Base-by-base conservation (phyloP, 192 early-diverging fungal genomes). In the Paraglomus occultum region DNA sequence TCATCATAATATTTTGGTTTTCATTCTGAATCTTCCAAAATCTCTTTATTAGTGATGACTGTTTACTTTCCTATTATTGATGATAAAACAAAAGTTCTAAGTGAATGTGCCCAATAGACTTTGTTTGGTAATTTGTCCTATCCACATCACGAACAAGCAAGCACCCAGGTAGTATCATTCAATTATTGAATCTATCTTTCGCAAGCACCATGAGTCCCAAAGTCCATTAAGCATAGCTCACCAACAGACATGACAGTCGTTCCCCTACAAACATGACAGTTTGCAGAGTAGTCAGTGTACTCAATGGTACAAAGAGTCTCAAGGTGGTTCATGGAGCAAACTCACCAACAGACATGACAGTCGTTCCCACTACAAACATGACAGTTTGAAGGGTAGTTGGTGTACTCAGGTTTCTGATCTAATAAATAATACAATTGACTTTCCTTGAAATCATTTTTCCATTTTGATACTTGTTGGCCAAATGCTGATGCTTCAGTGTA, bases 391-490 rank as follows among this genome's bases (percentile, higher is more conserved):
- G 59, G 59, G 59, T 61, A 61, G 59, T 61, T 61, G 59, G 59
- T 61, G 59, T 61, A 61, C 59, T 61, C 40, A 55, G n/a, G n/a
- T n/a, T n/a, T n/a, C n/a, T n/a, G n/a, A n/a, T n/a, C n/a, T n/a
- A n/a, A n/a, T n/a, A n/a, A n/a, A n/a, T n/a, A 63, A 63, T 63
- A 39, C 39, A 59, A 59, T 39, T 31, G 17, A 42, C 69, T 71
- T 51, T 44, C 70, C 58, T 71, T 71, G 14, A 71, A 71, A 51
- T 43, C 60, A 71, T 63, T 71, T 63, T 51, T 58, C 58, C 51
- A 71, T 43, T 22, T 71, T 62, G 49, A 20, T 39, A 71, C 50
- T 51, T 71, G 17, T 48, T 71, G 55, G 8, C 69, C 69, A 38
- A 31, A 39, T 62, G 58, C 58, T 18, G 54, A 71, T 51, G 44